These are phyloP conservation scores for Magnusiomyces ingens DNA, from an alignment of 1,139 yeast species.

Conservation along the genomic window DNA sequence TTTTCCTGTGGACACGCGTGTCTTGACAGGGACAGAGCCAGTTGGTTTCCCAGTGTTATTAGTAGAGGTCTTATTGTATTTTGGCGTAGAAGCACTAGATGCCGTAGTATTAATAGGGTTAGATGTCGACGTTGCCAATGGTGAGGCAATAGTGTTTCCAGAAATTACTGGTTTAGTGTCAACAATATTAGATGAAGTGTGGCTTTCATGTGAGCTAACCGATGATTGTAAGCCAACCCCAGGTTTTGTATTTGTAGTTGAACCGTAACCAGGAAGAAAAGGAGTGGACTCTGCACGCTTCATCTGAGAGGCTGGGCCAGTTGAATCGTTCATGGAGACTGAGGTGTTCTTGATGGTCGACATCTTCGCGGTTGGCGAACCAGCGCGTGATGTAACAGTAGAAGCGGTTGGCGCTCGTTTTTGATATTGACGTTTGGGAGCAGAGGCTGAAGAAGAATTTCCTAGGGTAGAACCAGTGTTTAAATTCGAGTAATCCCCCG, in stretches of 20 bases:
- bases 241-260: neutral
- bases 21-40: neutral
- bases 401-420: neutral
- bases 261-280: neutral
- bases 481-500: no score
- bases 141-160: neutral
- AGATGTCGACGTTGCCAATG: neutral
- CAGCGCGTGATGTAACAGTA: neutral
- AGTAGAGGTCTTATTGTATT: neutral
- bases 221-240: neutral
- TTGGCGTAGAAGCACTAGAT: neutral
- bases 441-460: neutral
- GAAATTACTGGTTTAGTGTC: neutral
- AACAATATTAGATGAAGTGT: neutral
- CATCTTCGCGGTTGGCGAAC: neutral
- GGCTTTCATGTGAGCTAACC: neutral
- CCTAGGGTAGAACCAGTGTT: no score
- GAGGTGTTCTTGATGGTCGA: neutral
- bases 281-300: conserved; percentile 4
- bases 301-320: neutral
- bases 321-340: neutral
- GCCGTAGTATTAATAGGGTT: neutral
- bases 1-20: conserved; percentile 18
- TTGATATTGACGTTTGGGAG: neutral
- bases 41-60: neutral